Base-by-base conservation (phyloP, 148 eudicot genomes). In the Gaultheria prostrata region DNA sequence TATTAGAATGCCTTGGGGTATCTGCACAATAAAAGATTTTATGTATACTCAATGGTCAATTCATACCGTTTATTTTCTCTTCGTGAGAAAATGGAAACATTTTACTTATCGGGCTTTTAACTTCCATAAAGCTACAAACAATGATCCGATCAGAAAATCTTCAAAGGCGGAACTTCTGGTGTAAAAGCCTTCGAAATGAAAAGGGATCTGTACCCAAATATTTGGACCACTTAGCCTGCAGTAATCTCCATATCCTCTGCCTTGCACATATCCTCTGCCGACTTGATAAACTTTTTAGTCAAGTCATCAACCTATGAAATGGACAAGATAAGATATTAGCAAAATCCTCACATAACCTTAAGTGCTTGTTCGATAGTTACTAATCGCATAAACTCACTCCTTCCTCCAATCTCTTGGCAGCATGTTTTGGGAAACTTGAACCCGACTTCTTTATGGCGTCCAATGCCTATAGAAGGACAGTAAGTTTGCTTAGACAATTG, bases 401-500 rank as follows among this genome's bases (percentile, higher is more conserved):
- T 90, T 96, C 94, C 89, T 96, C 99, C 84, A 96, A 86, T 89
- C 91, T 89, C 90, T 96, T 94, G 32, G 91, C 94, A 80, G 88
- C 88, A 85, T 96, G 98, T 88, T 89, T 93, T 18, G 97, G 94
- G 77, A 93, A 89, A 85, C 81, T 85, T 67, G 91, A 86, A 76
- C 89, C 92, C 48, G 93, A 88, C 88, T 95, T 94, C 91, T 94
- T 96, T 54, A 91, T 87, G 4, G 91, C 82, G 80, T 96, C 99
- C 87, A 96, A 72, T 86, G 99, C 99, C 99, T 96, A 93, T 51
- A 88, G 18, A 67, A 87, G 18, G 71, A 65, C 17, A 61, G 76
- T 21, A 86, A 77, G 57, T 69, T 77, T 54, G 65, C 82, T 63
- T 10, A 77, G 76, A 61, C 76, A 6, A 51, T 50, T 2, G 24